These are phyloP conservation scores for Coniochaeta hoffmannii DNA, from an alignment of 2,329 filamentous ascomycete species.

Conservation along the genomic window DNA sequence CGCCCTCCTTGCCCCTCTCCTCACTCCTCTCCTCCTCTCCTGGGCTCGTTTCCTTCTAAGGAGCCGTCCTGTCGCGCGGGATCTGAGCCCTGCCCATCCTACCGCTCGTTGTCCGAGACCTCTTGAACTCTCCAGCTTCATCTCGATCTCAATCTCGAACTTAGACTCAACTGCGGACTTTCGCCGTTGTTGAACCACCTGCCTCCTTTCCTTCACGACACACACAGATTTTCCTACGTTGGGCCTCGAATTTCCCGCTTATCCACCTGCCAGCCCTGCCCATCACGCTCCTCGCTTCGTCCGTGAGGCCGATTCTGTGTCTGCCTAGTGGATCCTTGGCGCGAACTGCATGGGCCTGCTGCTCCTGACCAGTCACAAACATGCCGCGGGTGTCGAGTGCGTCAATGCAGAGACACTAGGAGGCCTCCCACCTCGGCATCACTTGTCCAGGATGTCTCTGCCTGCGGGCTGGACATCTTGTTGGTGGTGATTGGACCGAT, in stretches of 20 bases:
- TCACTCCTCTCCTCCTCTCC: neutral
- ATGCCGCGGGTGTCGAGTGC: neutral
- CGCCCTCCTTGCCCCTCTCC: too few species aligned
- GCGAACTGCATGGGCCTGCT: slow-evolving; percentile 1
- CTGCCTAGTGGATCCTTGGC: slow-evolving; percentile 5
- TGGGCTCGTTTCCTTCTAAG: neutral
- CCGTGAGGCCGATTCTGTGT: slow-evolving; percentile 3
- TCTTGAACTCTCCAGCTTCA: slow-evolving; percentile 1
- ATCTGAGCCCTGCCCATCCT: slow-evolving; percentile 1
- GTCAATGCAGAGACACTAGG: too few species aligned
- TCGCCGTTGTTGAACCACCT: neutral
- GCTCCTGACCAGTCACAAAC: slow-evolving; percentile 4
- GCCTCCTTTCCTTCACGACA: neutral
- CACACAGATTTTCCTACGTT: neutral
- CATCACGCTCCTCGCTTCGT: slow-evolving; percentile 1
- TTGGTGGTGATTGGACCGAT: too few species aligned
- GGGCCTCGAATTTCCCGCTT: neutral
- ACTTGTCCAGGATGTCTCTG: too few species aligned
- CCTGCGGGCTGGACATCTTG: too few species aligned
- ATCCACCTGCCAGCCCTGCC: neutral
- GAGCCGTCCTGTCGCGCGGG: neutral
- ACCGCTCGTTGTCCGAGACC: neutral
- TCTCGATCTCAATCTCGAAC: slow-evolving; percentile 4
- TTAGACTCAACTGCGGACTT: neutral
- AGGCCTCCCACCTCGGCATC: too few species aligned